Evolutionary conservation across 1,284 basidiomycete genomes (phyloP), one percentile per base, ranked within the genome.

Genomic region (Rhodotorula glutinis): DNA sequence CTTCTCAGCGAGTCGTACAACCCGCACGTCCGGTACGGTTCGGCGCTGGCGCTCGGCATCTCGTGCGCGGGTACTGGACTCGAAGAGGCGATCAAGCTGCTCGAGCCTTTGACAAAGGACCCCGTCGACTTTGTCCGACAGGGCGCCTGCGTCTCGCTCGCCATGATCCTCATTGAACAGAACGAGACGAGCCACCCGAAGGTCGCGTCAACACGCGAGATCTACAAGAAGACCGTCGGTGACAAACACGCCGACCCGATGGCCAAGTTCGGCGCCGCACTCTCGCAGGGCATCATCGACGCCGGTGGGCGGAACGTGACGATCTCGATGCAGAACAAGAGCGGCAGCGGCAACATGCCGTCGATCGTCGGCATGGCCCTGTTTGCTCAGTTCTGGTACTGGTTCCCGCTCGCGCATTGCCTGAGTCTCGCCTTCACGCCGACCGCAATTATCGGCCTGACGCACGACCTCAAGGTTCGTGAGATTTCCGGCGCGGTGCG

Each of bases 311-410:
- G 93, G 58, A 98, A 98, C 77, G 90, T 90, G 65, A 96, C 92
- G 14, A 92, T 98, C 76, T 92, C 87, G 75, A 82, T 97, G 63
- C 89, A 92, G 77, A 95, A 91, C 75, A 86, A 90, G 69, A 91
- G 91, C 9, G 94, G 94, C 9, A 93, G 88, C 71, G 85, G 84
- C 73, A 93, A 96, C 78, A 93, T 92, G 74, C 90, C 85, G 64
- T 91, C 93, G 4, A 91, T 97, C 69, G 91, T 97, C 49, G 94
- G 94, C 38, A 93, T 97, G 90, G 87, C 89, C 23, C 80, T 98
- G 76, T 98, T 98, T 82, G 91, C 89, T 76, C 94, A 98, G 79
- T 97, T 97, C 81, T 98, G 94, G 94, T 97, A 97, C 79, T 98
- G 94, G 94, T 98, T 93, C 80, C 94, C 94, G 44, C 82, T 97